A percentile compares a stretch with the other conserved stretches of the same genome.
phyloP scores from a whole-genome alignment of 2,329 filamentous ascomycete genomes.

The Blumeria graminis region DNA sequence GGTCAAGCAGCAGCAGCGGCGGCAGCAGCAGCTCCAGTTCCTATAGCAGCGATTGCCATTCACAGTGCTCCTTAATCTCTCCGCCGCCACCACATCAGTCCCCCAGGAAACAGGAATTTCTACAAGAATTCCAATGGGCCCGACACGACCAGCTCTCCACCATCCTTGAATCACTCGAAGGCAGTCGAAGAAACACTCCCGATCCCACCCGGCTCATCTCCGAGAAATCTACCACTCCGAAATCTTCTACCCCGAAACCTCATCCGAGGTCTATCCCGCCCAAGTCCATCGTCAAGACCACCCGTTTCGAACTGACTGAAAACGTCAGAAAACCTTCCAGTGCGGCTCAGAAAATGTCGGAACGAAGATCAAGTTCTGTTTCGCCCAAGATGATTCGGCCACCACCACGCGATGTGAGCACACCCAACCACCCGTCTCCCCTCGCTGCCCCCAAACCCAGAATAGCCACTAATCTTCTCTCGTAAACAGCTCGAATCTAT shows the following conservation, averaged over 20 bases:
- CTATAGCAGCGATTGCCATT: too few species aligned
- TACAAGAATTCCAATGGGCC: conserved; percentile 6
- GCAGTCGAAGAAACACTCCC: conserved; percentile 3
- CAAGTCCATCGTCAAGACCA: background rate
- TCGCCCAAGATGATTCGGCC: conserved; percentile 4
- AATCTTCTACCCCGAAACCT: too few species aligned
- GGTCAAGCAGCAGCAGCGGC: too few species aligned
- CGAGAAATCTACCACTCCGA: too few species aligned
- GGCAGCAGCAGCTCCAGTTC: too few species aligned
- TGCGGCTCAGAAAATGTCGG: background rate
- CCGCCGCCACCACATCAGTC: too few species aligned
- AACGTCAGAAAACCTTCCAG: background rate
- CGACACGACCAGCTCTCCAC: conserved; percentile 10
- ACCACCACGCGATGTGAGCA: conserved; percentile 6
- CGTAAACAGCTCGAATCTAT: conserved; percentile 13
- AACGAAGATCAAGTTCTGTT: conserved; percentile 5
- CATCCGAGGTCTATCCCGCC: too few species aligned
- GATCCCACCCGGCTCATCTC: conserved; percentile 2
- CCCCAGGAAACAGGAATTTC: background rate
- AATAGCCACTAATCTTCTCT: conserved; percentile 1
- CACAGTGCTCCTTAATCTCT: too few species aligned
- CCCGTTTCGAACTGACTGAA: background rate
- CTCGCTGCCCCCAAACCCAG: background rate
- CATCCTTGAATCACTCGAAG: conserved; percentile 9
- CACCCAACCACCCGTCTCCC: background rate